Evolutionary conservation across 345 rosid species (phyloP).

Genomic region (Eucalyptus leucophloia): DNA sequence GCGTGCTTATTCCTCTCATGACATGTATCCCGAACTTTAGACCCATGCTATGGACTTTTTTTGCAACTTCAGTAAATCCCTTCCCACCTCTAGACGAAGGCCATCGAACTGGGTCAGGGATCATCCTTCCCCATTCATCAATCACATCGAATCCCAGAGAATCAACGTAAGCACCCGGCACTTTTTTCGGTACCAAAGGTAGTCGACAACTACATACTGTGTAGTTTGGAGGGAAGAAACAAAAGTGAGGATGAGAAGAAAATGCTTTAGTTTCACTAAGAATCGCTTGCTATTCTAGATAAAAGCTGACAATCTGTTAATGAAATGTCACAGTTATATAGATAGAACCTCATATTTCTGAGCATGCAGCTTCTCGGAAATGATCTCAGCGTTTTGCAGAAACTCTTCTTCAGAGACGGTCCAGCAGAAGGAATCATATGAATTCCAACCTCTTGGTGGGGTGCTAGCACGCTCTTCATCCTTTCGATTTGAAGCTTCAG

Average conservation of each 20-base stretch:
- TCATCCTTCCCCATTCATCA: constrained; percentile 89
- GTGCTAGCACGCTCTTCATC: constrained; percentile 22
- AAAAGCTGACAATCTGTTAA: not conserved
- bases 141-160: constrained; percentile 85
- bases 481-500: not conserved
- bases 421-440: constrained; percentile 95
- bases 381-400: constrained; percentile 47
- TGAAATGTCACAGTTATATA: not conserved
- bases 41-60: constrained; percentile 72
- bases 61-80: constrained; percentile 73
- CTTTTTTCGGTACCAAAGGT: constrained; percentile 92
- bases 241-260: not conserved
- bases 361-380: constrained; percentile 51
- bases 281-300: not conserved
- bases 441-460: constrained; percentile 98
- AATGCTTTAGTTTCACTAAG: not conserved
- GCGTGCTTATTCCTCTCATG: constrained; percentile 91
- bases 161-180: constrained; percentile 55
- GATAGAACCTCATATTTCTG: constrained; percentile 61
- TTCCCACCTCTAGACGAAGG: constrained; percentile 79
- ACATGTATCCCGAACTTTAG: constrained; percentile 92
- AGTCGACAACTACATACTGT: constrained; percentile 93
- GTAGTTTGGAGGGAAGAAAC: not conserved
- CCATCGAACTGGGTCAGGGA: constrained; percentile 82
- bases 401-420: constrained; percentile 78